These are phyloP conservation scores for Euptelea pleiosperma DNA, from an alignment of 164 flowering plant genomes.

Conservation along the genomic window DNA sequence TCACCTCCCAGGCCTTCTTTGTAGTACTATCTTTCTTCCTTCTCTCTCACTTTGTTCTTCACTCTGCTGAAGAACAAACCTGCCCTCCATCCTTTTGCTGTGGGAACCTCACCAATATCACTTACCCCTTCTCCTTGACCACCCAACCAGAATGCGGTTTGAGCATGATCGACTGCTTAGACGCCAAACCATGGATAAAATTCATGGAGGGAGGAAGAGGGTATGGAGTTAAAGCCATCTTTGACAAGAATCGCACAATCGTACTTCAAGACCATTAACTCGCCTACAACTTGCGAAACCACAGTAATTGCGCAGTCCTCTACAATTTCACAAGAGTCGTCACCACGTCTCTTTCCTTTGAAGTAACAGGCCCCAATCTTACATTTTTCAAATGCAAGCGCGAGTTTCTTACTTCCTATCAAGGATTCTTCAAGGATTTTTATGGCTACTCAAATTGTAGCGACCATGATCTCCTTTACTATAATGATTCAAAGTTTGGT, in stretches of 20 bases:
- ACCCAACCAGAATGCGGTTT: constrained; percentile 9
- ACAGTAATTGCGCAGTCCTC: background rate
- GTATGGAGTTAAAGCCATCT: background rate
- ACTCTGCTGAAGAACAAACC: too few relatives aligned
- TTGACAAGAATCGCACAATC: background rate
- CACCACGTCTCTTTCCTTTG: background rate
- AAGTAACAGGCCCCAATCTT: background rate
- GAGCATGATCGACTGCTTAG: background rate
- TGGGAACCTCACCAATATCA: background rate
- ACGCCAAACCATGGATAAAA: too few relatives aligned
- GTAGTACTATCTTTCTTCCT: too few relatives aligned
- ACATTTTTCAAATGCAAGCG: constrained; percentile 11
- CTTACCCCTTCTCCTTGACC: constrained; percentile 7
- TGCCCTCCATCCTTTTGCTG: background rate
- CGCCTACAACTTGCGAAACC: background rate
- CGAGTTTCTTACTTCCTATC: background rate
- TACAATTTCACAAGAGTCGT: background rate
- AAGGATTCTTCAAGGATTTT: background rate
- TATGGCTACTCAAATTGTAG: background rate
- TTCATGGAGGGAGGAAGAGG: background rate
- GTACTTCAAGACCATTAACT: background rate
- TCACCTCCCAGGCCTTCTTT: too few relatives aligned
- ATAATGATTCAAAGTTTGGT: background rate
- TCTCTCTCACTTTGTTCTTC: too few relatives aligned
- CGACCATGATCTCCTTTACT: background rate